These are phyloP conservation scores for Saksenaea vasiformis DNA, from an alignment of 371 early-diverging fungal genomes.

Conservation along the genomic window DNA sequence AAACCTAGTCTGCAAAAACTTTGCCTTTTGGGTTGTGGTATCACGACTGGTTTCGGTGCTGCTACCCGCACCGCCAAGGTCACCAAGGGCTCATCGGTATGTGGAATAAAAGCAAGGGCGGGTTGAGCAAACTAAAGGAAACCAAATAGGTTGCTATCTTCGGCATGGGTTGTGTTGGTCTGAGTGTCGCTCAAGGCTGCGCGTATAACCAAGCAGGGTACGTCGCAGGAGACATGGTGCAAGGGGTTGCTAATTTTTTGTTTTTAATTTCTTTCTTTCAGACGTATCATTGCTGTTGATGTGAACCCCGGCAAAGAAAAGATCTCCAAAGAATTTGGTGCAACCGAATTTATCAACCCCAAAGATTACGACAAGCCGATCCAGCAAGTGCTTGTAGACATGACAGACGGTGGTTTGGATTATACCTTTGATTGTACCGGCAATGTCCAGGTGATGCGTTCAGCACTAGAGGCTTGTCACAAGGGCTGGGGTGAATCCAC, in stretches of 20 bases:
- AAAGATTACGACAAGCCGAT: slow-evolving; percentile 76
- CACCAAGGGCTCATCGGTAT: slow-evolving; percentile 66
- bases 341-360: slow-evolving; percentile 93
- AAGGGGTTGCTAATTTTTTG: neutral
- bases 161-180: slow-evolving; percentile 94
- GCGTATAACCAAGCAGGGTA: slow-evolving; percentile 68
- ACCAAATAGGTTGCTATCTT: slow-evolving; percentile 77
- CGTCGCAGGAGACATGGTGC: neutral
- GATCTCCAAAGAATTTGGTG: slow-evolving; percentile 81
- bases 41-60: slow-evolving; percentile 97
- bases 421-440: slow-evolving; percentile 96
- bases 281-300: slow-evolving; percentile 90
- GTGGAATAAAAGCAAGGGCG: neutral
- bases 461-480: slow-evolving; percentile 92
- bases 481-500: slow-evolving; percentile 92
- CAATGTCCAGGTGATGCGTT: slow-evolving; percentile 89
- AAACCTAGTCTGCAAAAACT: slow-evolving; percentile 82
- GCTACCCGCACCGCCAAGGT: slow-evolving; percentile 93
- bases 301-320: slow-evolving; percentile 83
- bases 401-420: slow-evolving; percentile 95
- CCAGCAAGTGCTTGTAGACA: slow-evolving; percentile 84
- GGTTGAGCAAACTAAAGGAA: neutral
- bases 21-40: slow-evolving; percentile 93
- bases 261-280: slow-evolving; percentile 16
- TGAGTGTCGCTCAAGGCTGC: slow-evolving; percentile 91